Evolutionary conservation across 1,284 basidiomycete species (phyloP), one percentile per base, ranked within the genome.

Genomic region (Lignosus rhinocerotis): DNA sequence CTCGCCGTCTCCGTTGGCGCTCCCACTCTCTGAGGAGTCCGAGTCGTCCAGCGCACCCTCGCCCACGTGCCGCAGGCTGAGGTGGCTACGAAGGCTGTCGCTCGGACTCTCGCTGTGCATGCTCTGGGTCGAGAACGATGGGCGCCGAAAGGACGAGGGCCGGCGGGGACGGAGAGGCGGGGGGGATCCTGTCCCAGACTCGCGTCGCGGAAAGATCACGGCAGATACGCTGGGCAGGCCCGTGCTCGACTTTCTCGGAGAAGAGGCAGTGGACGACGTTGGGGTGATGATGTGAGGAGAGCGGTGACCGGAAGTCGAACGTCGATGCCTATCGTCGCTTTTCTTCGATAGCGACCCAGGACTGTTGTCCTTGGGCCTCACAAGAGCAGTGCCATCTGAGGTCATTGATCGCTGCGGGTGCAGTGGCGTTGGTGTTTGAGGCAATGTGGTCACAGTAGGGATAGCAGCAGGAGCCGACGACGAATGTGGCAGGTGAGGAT

Each of bases 31-130:
- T 17, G 76, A 80, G 1, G 86, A 87, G 71, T 90, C 88, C 0
- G 87, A 90, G 67, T 90, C 88, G 61, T 88, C 86, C 10, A 92
- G 72, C 2, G 87, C 87, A 21, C 90, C 89, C 66, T 91, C 90
- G 11, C 90, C 90, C 2, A 88, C 82, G 64, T 90, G 82, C 2
- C 81, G 75, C 34, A 82, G 71, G 48, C 63, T 58, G 59, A 65
- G 31, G 17, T 56, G 55, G 49, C 63, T 54, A 66, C 72, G 56
- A 45, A 62, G 7, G 21, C 67, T 66, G 14, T 62, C 64, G 33
- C 60, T 67, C 14, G 62, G 56, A 19, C 56, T 66, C 33, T 66
- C 67, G 52, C 63, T 65, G 34, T 68, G 61, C 5, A 52, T 55
- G 51, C 69, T 68, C 21, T 67, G 57, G 2, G 36, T 61, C n/a